phyloP scores from a whole-genome alignment of 257 asterid species.

The Plantago ovata region DNA sequence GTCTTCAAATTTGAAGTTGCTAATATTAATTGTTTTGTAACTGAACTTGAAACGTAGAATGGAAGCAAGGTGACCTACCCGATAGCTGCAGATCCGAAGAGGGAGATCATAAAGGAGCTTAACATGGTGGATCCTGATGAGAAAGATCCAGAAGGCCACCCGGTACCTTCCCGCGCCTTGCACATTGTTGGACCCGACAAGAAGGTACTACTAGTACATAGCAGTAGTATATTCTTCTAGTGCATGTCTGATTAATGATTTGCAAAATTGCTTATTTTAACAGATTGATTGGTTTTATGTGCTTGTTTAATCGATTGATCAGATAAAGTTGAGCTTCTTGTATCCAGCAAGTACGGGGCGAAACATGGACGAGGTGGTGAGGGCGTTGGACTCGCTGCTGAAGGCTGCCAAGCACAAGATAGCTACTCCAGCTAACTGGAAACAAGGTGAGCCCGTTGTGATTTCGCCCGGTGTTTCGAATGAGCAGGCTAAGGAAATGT shows the following conservation, averaged over 20 bases:
- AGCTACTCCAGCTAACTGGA: conserved; percentile 87
- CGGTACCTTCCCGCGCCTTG: conserved; percentile 64
- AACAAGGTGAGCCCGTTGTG: conserved; percentile 58
- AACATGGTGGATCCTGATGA: conserved; percentile 95
- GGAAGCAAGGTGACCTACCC: conserved; percentile 68
- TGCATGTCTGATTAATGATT: no score
- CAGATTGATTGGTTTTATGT: background rate
- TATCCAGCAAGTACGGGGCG: conserved; percentile 84
- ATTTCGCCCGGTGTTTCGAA: conserved; percentile 50
- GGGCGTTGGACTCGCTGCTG: conserved; percentile 66
- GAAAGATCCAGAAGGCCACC: conserved; percentile 40
- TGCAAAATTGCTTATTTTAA: no score
- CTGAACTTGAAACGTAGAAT: conserved; percentile 3
- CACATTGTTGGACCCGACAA: conserved; percentile 87
- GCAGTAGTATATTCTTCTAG: no score
- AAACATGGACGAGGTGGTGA: conserved; percentile 82
- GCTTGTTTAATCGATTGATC: no score
- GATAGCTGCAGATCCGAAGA: conserved; percentile 64
- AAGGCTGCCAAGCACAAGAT: conserved; percentile 56
- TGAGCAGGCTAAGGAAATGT: conserved; percentile 57
- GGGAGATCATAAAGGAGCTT: conserved; percentile 52
- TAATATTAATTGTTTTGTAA: background rate
- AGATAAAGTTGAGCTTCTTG: conserved; percentile 73
- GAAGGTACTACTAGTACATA: conserved; percentile 31
- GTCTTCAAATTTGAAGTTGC: background rate